Percentiles rank a stretch among this genome's conserved stretches.
Conservation (phyloP, 768 basidiomycete species). For the Boletus barrowsii region DNA sequence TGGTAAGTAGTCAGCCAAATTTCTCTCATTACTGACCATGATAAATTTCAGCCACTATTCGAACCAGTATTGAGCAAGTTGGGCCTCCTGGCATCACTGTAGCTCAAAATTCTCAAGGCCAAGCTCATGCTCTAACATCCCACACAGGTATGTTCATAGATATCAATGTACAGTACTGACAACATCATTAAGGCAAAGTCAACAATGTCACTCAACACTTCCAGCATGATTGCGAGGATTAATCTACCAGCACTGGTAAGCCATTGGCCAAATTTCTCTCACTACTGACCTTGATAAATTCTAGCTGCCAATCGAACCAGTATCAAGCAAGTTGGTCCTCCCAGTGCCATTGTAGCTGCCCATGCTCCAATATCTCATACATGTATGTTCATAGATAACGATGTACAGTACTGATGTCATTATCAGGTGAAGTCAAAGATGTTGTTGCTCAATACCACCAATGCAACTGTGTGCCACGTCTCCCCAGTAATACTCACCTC, state of each 20-base stretch:
- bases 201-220: neutral
- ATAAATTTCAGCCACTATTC: neutral
- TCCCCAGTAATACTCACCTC: neutral
- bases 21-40: neutral
- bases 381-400: neutral
- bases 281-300: no score
- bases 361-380: neutral
- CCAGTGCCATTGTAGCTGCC: no score
- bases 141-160: neutral
- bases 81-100: neutral
- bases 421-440: neutral
- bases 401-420: no score
- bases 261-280: no score
- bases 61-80: no score
- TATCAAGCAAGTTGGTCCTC: no score
- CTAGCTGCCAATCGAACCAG: no score
- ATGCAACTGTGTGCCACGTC: neutral
- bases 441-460: neutral
- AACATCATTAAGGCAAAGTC: neutral
- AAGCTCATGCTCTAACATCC: neutral
- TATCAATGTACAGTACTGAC: neutral
- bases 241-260: no score
- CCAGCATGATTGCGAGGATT: no score
- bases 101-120: neutral
- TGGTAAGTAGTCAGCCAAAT: no score